Percentiles rank a stretch among this genome's conserved stretches.
phyloP scores from a whole-genome alignment of 2,329 filamentous ascomycete species.

The Knoxdaviesia proteae region DNA sequence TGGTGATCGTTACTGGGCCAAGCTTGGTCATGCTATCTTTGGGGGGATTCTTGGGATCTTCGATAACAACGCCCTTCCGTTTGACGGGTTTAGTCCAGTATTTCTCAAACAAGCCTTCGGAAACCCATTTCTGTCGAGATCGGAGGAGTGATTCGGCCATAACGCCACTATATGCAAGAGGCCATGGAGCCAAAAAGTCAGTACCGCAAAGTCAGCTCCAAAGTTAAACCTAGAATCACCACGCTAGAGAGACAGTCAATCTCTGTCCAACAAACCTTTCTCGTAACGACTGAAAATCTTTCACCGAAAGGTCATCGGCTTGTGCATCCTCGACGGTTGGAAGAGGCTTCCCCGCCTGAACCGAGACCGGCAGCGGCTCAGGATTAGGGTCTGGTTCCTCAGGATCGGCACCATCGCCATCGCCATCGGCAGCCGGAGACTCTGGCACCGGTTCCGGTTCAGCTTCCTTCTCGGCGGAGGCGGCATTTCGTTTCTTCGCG shows the following conservation, averaged over 20 bases:
- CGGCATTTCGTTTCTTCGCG: constrained; percentile 37
- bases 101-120: constrained; percentile 52
- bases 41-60: constrained; percentile 44
- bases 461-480: constrained; percentile 26
- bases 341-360: constrained; percentile 45
- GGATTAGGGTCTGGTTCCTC: too few relatives aligned
- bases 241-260: constrained; percentile 1
- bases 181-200: neutral
- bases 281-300: constrained; percentile 52
- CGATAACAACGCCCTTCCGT: constrained; percentile 41
- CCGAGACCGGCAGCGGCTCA: constrained; percentile 33
- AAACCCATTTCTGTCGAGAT: constrained; percentile 54
- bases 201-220: neutral
- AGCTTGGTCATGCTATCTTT: constrained; percentile 54
- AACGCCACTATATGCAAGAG: constrained; percentile 35
- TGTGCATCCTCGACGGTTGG: constrained; percentile 52
- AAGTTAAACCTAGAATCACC: neutral
- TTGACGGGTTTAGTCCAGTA: constrained; percentile 59
- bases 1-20: constrained; percentile 51
- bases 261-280: constrained; percentile 33
- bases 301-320: constrained; percentile 35
- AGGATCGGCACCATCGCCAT: too few relatives aligned
- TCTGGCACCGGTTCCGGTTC: constrained; percentile 14
- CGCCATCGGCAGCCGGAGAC: constrained; percentile 9
- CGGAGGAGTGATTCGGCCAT: constrained; percentile 51